Conservation (phyloP, 2,329 filamentous ascomycete species). For the Aspergillus sp. region DNA sequence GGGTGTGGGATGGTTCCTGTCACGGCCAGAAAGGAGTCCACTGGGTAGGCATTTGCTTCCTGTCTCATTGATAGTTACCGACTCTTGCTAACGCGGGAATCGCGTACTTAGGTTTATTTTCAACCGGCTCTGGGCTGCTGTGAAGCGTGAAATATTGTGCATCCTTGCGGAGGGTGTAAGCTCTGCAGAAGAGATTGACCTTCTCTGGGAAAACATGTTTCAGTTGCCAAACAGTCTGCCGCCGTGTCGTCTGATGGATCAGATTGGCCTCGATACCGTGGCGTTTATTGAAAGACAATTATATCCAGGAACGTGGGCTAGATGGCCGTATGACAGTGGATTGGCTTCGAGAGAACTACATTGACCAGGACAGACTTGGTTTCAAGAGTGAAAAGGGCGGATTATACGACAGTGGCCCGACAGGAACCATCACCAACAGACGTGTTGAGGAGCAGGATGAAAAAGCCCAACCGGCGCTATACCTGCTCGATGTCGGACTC, state of each 20-base stretch:
- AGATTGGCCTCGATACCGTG: conserved; percentile 56
- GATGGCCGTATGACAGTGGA: conserved; percentile 39
- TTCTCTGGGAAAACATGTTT: conserved; percentile 41
- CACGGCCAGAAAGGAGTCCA: too few species aligned
- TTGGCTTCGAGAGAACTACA: conserved; percentile 48
- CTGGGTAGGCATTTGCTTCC: too few species aligned
- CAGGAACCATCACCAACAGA: not conserved
- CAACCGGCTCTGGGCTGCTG: too few species aligned
- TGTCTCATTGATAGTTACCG: too few species aligned
- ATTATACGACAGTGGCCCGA: conserved; percentile 30
- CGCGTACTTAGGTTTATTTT: too few species aligned
- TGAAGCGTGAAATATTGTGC: too few species aligned
- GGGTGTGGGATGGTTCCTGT: too few species aligned
- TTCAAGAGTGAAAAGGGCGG: conserved; percentile 38
- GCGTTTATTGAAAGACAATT: conserved; percentile 55
- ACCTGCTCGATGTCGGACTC: conserved; percentile 26
- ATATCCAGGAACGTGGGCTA: conserved; percentile 50
- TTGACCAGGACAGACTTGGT: conserved; percentile 50
- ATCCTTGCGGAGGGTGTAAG: too few species aligned
- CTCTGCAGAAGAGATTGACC: conserved; percentile 50
- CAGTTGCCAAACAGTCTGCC: conserved; percentile 27
- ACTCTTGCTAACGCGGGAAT: too few species aligned
- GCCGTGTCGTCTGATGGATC: conserved; percentile 45
- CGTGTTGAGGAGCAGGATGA: not conserved
- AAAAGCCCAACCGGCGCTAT: conserved; percentile 5